Evolutionary conservation across 352 stramenopile species (phyloP), one percentile per base, ranked within the genome.

Genomic region (Phytopythium ostracodes): DNA sequence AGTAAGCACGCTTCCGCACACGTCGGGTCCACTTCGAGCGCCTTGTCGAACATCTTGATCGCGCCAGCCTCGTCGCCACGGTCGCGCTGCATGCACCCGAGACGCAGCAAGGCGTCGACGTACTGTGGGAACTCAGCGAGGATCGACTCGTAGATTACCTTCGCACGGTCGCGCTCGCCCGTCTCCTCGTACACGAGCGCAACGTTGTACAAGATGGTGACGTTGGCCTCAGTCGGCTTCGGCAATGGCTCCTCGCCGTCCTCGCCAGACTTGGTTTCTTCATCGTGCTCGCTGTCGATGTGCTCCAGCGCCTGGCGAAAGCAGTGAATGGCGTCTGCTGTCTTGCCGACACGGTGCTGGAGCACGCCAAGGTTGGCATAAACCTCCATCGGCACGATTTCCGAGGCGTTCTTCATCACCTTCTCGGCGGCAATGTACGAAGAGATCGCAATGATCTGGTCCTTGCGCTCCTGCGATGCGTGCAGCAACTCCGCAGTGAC

Each of bases 121-220:
- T 99, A 99, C 27, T 88, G 87, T 4, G 96, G 96, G 66, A 98
- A 98, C 40, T 79, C 74, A 31, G 88, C 87, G 24, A 98, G 66
- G 55, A 99, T 98, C 11, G 89, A 88, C 63, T 98, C 93, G 72
- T 98, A 97, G 29, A 99, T 81, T 58, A 88, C 83, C 22, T 96
- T 88, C 8, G 96, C 94, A 31, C 85, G 84, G 20, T 98, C 76
- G 54, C 92, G 92, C 51, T 97, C 79, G 38, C 95, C 96, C 31
- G 89, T 80, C 63, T 97, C 84, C 76, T 99, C 96, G 59, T 98
- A 97, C 27, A 98, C 83, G 9, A 97, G 79, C 15, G 90, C 96
- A 63, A 99, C 82, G 71, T 99, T 99, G 80, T 98, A 99, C 55
- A 97, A 68, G 69, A 98, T 92, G 31, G 91, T 98, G 20, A 97